A percentile compares a stretch with the other conserved stretches of the same genome.
Evolutionary conservation across 108 stramenopile genomes (phyloP).

Genomic region (Schizochytrium sp.): DNA sequence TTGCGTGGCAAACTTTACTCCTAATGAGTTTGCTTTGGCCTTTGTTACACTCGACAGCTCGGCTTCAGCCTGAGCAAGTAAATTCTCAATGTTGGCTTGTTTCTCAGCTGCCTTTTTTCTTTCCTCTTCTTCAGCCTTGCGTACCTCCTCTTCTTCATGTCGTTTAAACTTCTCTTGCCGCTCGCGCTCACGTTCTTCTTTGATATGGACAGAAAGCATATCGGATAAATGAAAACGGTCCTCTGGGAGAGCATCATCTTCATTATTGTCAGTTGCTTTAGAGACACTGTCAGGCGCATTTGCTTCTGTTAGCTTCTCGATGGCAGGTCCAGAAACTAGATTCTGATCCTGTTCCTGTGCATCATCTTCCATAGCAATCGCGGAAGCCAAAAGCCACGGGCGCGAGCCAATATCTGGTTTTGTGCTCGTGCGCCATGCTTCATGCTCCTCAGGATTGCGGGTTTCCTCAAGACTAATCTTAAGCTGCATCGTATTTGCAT

Average conservation of each 20-base stretch:
- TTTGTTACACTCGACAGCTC: constrained; percentile 8
- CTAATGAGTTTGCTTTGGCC: neutral
- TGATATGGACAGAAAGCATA: constrained; percentile 67
- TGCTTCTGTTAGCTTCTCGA: too few relatives aligned
- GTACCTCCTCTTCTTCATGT: constrained; percentile 46
- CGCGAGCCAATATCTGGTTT: constrained; percentile 63
- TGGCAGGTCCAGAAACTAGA: too few relatives aligned
- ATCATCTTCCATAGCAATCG: constrained; percentile 53
- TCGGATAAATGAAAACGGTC: constrained; percentile 68
- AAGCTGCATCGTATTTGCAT: neutral
- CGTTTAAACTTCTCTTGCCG: constrained; percentile 31
- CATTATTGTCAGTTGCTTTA: constrained; percentile 49
- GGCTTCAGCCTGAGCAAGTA: constrained; percentile 30
- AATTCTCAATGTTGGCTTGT: neutral
- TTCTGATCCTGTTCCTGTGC: neutral
- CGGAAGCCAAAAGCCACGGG: constrained; percentile 65
- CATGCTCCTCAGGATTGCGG: neutral
- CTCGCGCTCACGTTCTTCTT: constrained; percentile 14
- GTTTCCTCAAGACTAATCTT: neutral
- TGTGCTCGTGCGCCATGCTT: constrained; percentile 3
- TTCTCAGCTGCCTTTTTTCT: constrained; percentile 22
- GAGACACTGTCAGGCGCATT: too few relatives aligned
- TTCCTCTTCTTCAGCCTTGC: neutral
- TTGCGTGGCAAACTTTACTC: neutral
- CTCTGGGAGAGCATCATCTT: constrained; percentile 66